phyloP scores from a whole-genome alignment of 2,329 filamentous ascomycete species.

The Sporothrix euskadiensis region DNA sequence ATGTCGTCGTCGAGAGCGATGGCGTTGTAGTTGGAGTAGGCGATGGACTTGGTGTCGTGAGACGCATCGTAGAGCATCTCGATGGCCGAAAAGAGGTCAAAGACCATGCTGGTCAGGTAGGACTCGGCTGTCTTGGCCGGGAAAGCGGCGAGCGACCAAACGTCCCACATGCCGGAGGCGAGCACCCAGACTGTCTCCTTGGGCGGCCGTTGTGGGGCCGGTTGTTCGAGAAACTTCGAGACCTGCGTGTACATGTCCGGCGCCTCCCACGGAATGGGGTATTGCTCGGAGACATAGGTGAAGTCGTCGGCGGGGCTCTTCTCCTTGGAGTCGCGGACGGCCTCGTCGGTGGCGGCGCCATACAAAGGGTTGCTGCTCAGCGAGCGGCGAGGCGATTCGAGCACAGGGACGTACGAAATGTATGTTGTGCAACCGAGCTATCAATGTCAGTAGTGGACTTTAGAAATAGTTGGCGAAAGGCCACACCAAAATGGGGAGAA shows the following conservation, averaged over 20 bases:
- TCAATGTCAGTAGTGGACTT: neutral
- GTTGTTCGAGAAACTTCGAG: conserved; percentile 47
- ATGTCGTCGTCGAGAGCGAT: conserved; percentile 1
- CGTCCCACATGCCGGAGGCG: conserved; percentile 56
- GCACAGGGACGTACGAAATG: conserved; percentile 48
- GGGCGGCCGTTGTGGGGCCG: conserved; percentile 40
- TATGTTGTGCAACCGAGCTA: conserved; percentile 51
- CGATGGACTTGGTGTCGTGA: conserved; percentile 45
- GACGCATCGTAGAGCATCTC: conserved; percentile 51
- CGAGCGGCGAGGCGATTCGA: conserved; percentile 37
- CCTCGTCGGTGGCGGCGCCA: conserved; percentile 46
- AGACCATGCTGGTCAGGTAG: conserved; percentile 42
- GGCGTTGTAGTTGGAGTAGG: conserved; percentile 48
- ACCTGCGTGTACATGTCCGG: conserved; percentile 51
- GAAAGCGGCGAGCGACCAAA: conserved; percentile 54
- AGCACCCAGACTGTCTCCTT: conserved; percentile 57
- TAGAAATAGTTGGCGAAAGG: neutral
- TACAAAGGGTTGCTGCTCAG: conserved; percentile 59
- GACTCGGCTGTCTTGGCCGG: conserved; percentile 45
- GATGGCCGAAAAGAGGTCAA: conserved; percentile 48
- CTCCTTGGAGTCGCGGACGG: conserved; percentile 38
- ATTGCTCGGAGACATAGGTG: conserved; percentile 46
- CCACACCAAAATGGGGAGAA: neutral
- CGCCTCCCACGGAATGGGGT: conserved; percentile 43
- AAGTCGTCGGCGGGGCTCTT: conserved; percentile 46